These are phyloP conservation scores for Sorghum bicolor DNA, from an alignment of 176 grass and related monocot species.

Conservation along the genomic window Sorghum_bicolor_NCBIv3 NC_012877.2:3131001-3131500, in stretches of 20 bases:
- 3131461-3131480: constrained; percentile 28
- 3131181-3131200: constrained; percentile 27
- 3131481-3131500: constrained; percentile 25
- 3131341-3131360: constrained; percentile 25
- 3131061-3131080: constrained; percentile 37
- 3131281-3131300: constrained; percentile 22
- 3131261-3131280: constrained; percentile 10
- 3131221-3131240: constrained; percentile 13
- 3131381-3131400: constrained; percentile 29
- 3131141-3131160: constrained; percentile 25
- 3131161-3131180: constrained; percentile 26
- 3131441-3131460: constrained; percentile 33
- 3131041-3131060: constrained; percentile 62
- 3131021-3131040: constrained; percentile 88
- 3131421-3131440: constrained; percentile 20
- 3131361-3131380: constrained; percentile 17
- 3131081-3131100: constrained; percentile 37
- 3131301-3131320: constrained; percentile 24
- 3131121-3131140: constrained; percentile 35
- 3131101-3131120: constrained; percentile 30
- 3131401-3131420: constrained; percentile 17
- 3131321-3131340: constrained; percentile 27
- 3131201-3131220: constrained; percentile 29
- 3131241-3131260: constrained; percentile 40
- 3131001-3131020: constrained; percentile 85